Evolutionary conservation across 1,284 basidiomycete genomes (phyloP).

Genomic region (Apiotrichum siamense): DNA sequence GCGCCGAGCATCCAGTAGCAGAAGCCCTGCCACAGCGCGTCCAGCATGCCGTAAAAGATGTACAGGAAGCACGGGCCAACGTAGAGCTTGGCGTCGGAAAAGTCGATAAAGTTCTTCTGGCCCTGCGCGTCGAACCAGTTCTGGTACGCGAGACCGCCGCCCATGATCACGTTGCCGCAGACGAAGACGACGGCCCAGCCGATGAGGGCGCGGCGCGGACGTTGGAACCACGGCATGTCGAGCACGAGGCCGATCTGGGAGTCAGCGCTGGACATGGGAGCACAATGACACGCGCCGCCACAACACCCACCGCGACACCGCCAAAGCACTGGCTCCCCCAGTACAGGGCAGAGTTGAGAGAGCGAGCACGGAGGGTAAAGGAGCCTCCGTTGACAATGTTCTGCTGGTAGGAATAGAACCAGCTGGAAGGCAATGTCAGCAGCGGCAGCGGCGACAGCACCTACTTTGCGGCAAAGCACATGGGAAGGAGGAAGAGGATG

Average conservation of each 20-base stretch:
- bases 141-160: conserved; percentile 21
- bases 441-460: too few relatives aligned
- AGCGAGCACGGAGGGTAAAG: conserved; percentile 36
- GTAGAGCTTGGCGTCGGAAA: conserved; percentile 18
- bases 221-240: conserved; percentile 18
- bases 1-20: conserved; percentile 30
- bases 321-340: conserved; percentile 40
- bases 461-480: too few relatives aligned
- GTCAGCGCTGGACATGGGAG: too few relatives aligned
- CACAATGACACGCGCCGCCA: too few relatives aligned
- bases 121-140: conserved; percentile 8
- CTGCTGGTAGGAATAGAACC: conserved; percentile 16
- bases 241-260: conserved; percentile 31
- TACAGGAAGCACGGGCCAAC: conserved; percentile 28
- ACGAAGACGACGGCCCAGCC: conserved; percentile 23
- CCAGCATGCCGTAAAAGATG: conserved; percentile 36
- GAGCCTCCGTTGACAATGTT: conserved; percentile 33
- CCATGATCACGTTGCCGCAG: conserved; percentile 27
- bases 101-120: conserved; percentile 13
- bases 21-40: conserved; percentile 39
- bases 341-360: conserved; percentile 46
- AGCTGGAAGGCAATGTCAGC: conserved; percentile 10
- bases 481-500: conserved; percentile 22
- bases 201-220: conserved; percentile 16
- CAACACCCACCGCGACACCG: too few relatives aligned